Evolutionary conservation across 108 stramenopile species (phyloP).

Genomic region (Parmales sp.): DNA sequence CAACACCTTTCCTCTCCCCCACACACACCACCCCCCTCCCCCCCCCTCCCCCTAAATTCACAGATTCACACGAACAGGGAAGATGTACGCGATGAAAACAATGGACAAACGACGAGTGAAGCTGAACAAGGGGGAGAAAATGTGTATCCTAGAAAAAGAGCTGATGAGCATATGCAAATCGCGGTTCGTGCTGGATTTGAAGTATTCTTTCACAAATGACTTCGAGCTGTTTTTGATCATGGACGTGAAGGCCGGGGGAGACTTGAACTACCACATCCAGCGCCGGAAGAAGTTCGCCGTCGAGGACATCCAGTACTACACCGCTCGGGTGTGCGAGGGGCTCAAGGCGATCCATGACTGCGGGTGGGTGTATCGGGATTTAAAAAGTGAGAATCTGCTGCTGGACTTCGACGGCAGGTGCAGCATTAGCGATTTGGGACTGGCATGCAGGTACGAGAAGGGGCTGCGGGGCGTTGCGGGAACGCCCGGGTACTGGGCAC

Average conservation of each 20-base stretch:
- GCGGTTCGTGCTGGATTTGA: slow-evolving; percentile 15
- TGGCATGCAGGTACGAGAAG: slow-evolving; percentile 25
- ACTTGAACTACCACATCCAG: slow-evolving; percentile 10
- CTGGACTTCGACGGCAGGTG: slow-evolving; percentile 30
- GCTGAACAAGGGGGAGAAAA: background rate
- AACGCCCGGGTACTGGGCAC: slow-evolving; percentile 37
- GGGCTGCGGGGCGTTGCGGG: slow-evolving; percentile 17
- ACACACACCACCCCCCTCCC: no score
- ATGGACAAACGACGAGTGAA: slow-evolving; percentile 14
- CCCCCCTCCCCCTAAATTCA: no score
- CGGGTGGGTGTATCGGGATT: slow-evolving; percentile 38
- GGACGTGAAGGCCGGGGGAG: slow-evolving; percentile 44
- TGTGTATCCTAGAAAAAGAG: slow-evolving; percentile 2
- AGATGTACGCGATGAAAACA: slow-evolving; percentile 42
- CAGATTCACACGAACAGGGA: slow-evolving; percentile 33
- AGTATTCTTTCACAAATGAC: slow-evolving; percentile 35
- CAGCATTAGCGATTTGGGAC: slow-evolving; percentile 35
- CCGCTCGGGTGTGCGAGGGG: background rate
- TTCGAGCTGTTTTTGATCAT: slow-evolving; percentile 42
- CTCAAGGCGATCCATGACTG: slow-evolving; percentile 8
- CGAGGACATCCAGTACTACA: background rate
- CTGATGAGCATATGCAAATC: background rate
- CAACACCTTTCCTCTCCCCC: no score
- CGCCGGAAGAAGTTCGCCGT: background rate
- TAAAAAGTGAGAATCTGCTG: slow-evolving; percentile 46